phyloP scores from a whole-genome alignment of 805 yeast species.

The Ogataea neopini region DNA sequence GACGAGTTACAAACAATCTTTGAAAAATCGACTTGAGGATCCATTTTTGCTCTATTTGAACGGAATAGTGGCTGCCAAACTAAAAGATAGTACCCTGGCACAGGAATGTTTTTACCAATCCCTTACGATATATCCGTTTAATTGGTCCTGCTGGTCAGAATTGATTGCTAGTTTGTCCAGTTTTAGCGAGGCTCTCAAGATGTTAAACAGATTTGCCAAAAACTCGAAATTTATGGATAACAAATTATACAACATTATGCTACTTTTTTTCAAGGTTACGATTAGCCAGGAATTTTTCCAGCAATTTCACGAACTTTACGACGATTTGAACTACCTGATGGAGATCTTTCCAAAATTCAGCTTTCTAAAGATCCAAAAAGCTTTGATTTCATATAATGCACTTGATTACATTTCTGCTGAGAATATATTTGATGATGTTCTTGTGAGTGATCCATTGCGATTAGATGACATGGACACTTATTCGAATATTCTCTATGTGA shows the following conservation, averaged over 20 bases:
- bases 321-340: conserved; percentile 49
- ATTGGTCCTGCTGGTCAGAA: conserved; percentile 95
- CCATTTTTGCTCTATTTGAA: conserved; percentile 71
- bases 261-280: conserved; percentile 60
- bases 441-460: conserved; percentile 76
- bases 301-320: conserved; percentile 51
- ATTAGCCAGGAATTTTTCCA: conserved; percentile 80
- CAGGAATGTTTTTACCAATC: conserved; percentile 61
- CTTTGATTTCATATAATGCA: conserved; percentile 79
- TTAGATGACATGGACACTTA: conserved; percentile 90
- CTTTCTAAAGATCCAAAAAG: conserved; percentile 78
- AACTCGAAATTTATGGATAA: conserved; percentile 35
- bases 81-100: conserved; percentile 62
- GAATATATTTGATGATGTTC: conserved; percentile 69
- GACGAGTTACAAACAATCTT: conserved; percentile 31
- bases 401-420: conserved; percentile 84
- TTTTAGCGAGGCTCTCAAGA: conserved; percentile 56
- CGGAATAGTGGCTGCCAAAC: conserved; percentile 67
- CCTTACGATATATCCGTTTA: conserved; percentile 68
- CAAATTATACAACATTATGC: conserved; percentile 32
- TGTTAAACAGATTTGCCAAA: conserved; percentile 41
- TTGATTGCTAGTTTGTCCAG: conserved; percentile 60
- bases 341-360: conserved; percentile 69
- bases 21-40: conserved; percentile 30
- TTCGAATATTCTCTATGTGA: conserved; percentile 92